Evolutionary conservation across 768 basidiomycete genomes (phyloP), one percentile per base, ranked within the genome.

Genomic region (Phanerodontia chrysosporium): DNA sequence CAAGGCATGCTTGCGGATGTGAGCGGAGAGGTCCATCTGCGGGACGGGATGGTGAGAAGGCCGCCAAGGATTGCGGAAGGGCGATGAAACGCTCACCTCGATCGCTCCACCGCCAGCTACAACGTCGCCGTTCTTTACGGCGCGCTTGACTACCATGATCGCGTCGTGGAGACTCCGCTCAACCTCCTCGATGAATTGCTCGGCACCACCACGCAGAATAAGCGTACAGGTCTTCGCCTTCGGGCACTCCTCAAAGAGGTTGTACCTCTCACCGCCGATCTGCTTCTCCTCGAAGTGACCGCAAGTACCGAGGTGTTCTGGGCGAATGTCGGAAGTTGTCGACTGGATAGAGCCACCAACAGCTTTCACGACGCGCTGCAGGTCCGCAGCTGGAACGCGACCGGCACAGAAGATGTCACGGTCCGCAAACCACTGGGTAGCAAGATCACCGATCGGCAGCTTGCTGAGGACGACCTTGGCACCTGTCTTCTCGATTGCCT

Each of bases 341-440:
- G 93, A 94, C 71, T 98, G 97, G 58, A 98, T 80, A 14, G 92
- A 84, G 27, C 97, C 97, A 36, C 97, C 97, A 39, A 94, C 92
- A 32, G 97, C 97, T 70, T 97, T 92, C 28, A 95, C 92, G 10
- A 98, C 96, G 54, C 97, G 82, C 66, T 92, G 88, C 48, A 99
- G 80, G 73, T 99, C 97, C 39, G 82, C 92, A 6, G 88, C 86
- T 35, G 87, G 82, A 39, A 99, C 97, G 54, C 97, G 92, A 42
- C 97, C 97, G 59, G 97, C 97, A 66, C 97, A 98, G 81, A 99
- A 99, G 69, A 99, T 98, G 69, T 95, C 89, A 35, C 97, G 86
- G 76, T 98, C 97, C 44, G 97, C 96, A 70, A 99, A 99, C 90
- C 95, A 99, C 70, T 98, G 97, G 2, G 97, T 98, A 1, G 97